A percentile compares a stretch with the other conserved stretches of the same genome.
phyloP scores from a whole-genome alignment of 306 rosid genomes.

The Sicyos edulis region DNA sequence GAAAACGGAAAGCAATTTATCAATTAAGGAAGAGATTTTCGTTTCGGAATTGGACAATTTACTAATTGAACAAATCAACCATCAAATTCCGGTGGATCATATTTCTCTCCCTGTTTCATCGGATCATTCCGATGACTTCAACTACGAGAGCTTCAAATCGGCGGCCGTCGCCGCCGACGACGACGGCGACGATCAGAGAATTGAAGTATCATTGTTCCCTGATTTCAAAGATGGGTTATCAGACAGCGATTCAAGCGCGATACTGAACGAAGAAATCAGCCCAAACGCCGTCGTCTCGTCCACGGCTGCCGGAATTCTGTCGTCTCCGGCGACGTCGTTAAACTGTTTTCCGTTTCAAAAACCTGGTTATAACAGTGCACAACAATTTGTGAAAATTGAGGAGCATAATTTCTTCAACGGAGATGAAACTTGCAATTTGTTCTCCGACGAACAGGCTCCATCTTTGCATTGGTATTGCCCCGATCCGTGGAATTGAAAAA shows the following conservation, averaged over 20 bases:
- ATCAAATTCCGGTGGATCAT: conserved; percentile 23
- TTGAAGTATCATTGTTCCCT: conserved; percentile 10
- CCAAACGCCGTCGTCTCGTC: conserved; percentile 34
- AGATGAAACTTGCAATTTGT: conserved; percentile 77
- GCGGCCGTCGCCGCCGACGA: not conserved
- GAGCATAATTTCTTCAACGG: conserved; percentile 79
- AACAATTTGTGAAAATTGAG: conserved; percentile 70
- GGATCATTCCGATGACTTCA: conserved; percentile 36
- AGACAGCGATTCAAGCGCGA: conserved; percentile 87
- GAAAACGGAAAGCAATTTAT: conserved; percentile 37
- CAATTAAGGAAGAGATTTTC: conserved; percentile 55
- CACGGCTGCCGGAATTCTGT: conserved; percentile 21
- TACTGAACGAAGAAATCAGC: conserved; percentile 66
- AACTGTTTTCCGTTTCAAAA: conserved; percentile 16
- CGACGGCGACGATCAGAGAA: conserved; percentile 21
- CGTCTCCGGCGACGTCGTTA: conserved; percentile 26
- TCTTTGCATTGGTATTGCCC: conserved; percentile 76
- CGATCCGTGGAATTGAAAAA: conserved; percentile 34
- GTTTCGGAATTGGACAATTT: conserved; percentile 31
- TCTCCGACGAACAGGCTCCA: conserved; percentile 84
- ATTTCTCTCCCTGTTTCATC: conserved; percentile 33
- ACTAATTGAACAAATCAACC: conserved; percentile 26
- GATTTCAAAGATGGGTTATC: conserved; percentile 75
- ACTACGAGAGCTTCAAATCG: conserved; percentile 34
- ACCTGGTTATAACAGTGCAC: conserved; percentile 5